Evolutionary conservation across 495 filamentous ascomycete species (phyloP), one percentile per base, ranked within the genome.

Genomic region (Achaetomiella virescens): DNA sequence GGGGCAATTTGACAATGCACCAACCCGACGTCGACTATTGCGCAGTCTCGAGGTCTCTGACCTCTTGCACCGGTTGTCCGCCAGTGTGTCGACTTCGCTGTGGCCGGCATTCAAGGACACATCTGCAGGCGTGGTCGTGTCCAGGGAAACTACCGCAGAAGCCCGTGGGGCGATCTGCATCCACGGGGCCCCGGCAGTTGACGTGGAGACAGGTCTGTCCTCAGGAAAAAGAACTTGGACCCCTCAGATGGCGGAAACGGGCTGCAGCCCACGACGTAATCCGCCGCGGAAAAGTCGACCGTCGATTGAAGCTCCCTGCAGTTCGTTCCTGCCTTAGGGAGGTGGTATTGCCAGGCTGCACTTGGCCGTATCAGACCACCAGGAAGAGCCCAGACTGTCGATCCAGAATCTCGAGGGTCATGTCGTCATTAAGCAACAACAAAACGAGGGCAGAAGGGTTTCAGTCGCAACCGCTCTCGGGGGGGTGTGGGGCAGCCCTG

Each of bases 71-170:
- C 12, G 36, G 38, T 7, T 25, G 24, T 15, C 50, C 40, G 50
- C 29, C 48, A 40, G 48, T 7, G 35, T 31, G 49, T 33, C 44
- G 15, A 42, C 17, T 21, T 3, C n/a, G 6, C 17, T 18, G n/a
- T 17, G 38, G 6, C 12, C n/a, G 20, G 38, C 3, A 21, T 8
- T 6, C 38, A 4, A 21, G 17, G 6, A 20, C 6, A 6, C 17
- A 31, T 52, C 38, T 45, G 41, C 29, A 41, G 38, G 29, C 18
- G 54, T 53, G 48, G 55, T 59, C 48, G 43, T 60, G 53, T 50
- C 31, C 56, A 50, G 21, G 51, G 38, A 37, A 52, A 47, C 58
- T 53, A 36, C 51, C 41, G 49, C 48, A 33, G 55, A 20, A 40
- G 40, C 24, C 52, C 48, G 38, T n/a, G n/a, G 9, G 43, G 31